Base-by-base conservation (phyloP, 768 basidiomycete genomes). In the Cubamyces sp. region DNA sequence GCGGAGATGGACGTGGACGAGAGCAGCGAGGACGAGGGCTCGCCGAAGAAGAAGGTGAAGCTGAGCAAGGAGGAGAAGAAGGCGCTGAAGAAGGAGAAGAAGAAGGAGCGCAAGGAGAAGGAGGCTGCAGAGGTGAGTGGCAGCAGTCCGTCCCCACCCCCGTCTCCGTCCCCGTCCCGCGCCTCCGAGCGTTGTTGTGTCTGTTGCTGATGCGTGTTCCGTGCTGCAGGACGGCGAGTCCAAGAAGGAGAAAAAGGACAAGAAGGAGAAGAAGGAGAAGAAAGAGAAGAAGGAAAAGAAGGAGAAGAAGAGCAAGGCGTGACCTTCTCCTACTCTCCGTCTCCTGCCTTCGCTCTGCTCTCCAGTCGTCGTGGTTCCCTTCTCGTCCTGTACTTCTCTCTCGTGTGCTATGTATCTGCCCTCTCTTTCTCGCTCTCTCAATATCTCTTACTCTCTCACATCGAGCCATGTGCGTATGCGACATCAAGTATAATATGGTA, bases 41-140 rank as follows among this genome's bases (percentile, higher is more conserved):
- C 77, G 25, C 78, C 85, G 7, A 64, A 77, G 54, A 92, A 91
- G 77, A 92, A 92, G 77, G 79, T 81, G 60, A 91, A 92, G 78
- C 68, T 90, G 50, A 87, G 87, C 21, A 92, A 92, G 75, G 90
- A 92, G 76, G 91, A 93, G 77, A 91, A 91, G 81, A 92, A 90
- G 78, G 88, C 90, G 18, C 74, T 88, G 73, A 92, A 91, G 75
- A 91, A 88, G 75, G 87, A 86, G 46, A 82, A 83, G 73, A 91
- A 91, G 76, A 81, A 84, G 68, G 78, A 84, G 67, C 82, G 76
- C n/a, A 86, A 70, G 61, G 69, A 71, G 37, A 82, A 81, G 66
- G 80, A 75, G 19, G 80, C 66, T 19, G 78, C 71, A 55, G 78
- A 76, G 62, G 82, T 80, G 56, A 65, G 78, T n/a, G n/a, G n/a